Evolutionary conservation across 148 eudicot genomes (phyloP), one percentile per base, ranked within the genome.

Genomic region (Amaranthus palmeri): DNA sequence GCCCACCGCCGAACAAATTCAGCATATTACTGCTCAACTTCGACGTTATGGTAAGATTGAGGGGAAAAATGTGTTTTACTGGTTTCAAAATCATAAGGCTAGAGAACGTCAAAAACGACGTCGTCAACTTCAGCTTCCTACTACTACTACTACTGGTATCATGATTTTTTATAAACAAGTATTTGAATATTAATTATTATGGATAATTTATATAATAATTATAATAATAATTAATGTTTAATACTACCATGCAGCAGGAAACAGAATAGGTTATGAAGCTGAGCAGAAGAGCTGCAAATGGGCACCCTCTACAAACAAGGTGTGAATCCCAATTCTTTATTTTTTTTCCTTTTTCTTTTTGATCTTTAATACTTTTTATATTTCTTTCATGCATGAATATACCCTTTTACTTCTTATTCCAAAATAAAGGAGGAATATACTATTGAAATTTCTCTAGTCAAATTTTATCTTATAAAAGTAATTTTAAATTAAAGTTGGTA

Each of bases 11-110:
- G 92, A 88, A 10, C 86, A 88, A 76, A 88, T 88, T 54, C 92
- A 88, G 63, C 86, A 82, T 3, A 88, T 88, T 53, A 85, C 92
- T 2, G 65, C 89, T 3, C 85, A 88, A 68, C 87, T 88, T 9
- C 76, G 89, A 0, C 81, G 86, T 0, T 88, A 74, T 52, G 92
- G 92, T 1, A 92, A 89, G 79, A 89, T 92, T 17, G 97, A 92
- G 68, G 93, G 97, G 5, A 92, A 92, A 72, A 89, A 92, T 77
- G 95, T 89, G 2, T 92, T 92, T 71, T 92, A 92, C 72, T 92
- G 97, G 97, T 92, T 92, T 52, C 97, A 92, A 69, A 92, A 92
- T 57, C 97, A 92, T 42, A 92, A 92, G 84, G 97, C 97, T 44
- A 55, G 95, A 41, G 97, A 92, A 74, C 75, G 97, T 3, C 95